These are phyloP conservation scores for Rutstroemia sp. DNA, from an alignment of 2,329 filamentous ascomycete genomes.

Conservation along the genomic window DNA sequence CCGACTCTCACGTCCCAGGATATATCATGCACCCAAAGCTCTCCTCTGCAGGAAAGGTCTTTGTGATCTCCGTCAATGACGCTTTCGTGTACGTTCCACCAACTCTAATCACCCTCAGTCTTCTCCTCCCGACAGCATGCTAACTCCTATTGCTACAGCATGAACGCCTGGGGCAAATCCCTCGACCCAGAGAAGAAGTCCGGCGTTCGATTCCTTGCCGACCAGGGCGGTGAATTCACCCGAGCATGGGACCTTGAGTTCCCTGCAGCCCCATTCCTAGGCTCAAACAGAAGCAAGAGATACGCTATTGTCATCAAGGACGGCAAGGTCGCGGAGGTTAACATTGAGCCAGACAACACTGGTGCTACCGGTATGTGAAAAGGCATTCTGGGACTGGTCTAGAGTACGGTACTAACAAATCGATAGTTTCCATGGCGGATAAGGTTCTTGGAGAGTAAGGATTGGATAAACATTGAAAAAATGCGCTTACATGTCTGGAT, in stretches of 20 bases:
- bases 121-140: not conserved
- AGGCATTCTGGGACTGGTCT: not conserved
- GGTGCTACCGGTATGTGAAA: constrained; percentile 46
- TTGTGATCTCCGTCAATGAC: constrained; percentile 89
- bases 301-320: constrained; percentile 78
- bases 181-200: constrained; percentile 68
- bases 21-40: constrained; percentile 76
- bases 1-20: constrained; percentile 69
- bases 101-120: not conserved
- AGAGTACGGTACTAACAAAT: not conserved
- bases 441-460: constrained; percentile 21
- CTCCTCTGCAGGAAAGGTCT: constrained; percentile 73
- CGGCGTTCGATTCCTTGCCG: constrained; percentile 80
- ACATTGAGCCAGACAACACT: constrained; percentile 84
- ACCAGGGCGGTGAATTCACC: constrained; percentile 72
- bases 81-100: constrained; percentile 70
- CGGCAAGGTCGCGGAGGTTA: constrained; percentile 75
- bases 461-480: not conserved
- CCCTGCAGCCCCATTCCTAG: constrained; percentile 71
- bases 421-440: constrained; percentile 29
- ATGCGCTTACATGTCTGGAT: not conserved
- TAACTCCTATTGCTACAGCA: constrained; percentile 41
- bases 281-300: constrained; percentile 74
- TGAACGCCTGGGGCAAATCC: constrained; percentile 78
- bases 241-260: constrained; percentile 78